Conservation (phyloP, 495 filamentous ascomycete genomes). For the Tetracladium marchalianum region DNA sequence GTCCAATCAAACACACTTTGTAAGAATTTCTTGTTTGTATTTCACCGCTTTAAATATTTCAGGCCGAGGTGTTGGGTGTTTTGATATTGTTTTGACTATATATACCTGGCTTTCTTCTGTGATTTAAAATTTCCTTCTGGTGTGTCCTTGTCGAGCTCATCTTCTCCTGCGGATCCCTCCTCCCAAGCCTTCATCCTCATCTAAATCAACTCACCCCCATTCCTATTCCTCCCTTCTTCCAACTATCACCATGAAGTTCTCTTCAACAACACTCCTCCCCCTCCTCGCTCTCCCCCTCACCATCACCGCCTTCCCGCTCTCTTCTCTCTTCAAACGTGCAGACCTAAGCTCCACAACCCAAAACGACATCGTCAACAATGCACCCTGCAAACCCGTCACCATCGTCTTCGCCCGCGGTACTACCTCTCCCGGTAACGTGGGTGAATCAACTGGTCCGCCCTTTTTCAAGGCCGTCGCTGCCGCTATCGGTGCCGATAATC, state of each 20-base stretch:
- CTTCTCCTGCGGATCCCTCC: too few relatives aligned
- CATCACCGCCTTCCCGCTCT: neutral
- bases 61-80: too few relatives aligned
- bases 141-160: too few relatives aligned
- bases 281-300: constrained; percentile 2
- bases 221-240: too few relatives aligned
- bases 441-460: constrained; percentile 23
- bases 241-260: constrained; percentile 39
- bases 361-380: constrained; percentile 21
- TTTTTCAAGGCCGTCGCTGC: constrained; percentile 20
- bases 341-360: constrained; percentile 9
- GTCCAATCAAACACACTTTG: too few relatives aligned
- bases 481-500: constrained; percentile 17
- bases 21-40: too few relatives aligned
- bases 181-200: too few relatives aligned
- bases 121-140: too few relatives aligned
- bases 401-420: constrained; percentile 32
- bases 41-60: too few relatives aligned
- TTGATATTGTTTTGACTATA: too few relatives aligned
- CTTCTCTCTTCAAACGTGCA: neutral
- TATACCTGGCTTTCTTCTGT: too few relatives aligned
- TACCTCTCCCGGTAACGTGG: constrained; percentile 26
- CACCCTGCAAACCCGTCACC: constrained; percentile 24
- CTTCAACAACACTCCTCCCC: constrained; percentile 19
- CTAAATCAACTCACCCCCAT: too few relatives aligned